Base-by-base conservation (phyloP, 768 basidiomycete genomes). In the Leucogyrophana mollusca region DNA sequence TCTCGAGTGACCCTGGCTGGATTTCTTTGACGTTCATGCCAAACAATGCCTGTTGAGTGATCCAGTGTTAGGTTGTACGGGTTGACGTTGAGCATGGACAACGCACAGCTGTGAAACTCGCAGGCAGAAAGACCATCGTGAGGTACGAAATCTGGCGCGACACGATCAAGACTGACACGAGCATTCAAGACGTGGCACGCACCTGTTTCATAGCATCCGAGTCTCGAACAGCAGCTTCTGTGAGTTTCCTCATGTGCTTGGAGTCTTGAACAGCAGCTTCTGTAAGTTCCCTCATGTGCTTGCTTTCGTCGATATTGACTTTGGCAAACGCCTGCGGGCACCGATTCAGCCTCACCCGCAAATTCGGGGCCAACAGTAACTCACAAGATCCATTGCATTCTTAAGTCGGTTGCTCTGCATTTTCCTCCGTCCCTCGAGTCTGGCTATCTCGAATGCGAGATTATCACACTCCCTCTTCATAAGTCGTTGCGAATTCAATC, bases 91-190 rank as follows among this genome's bases (percentile, higher is more conserved):
- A 21, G 16, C n/a, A 33, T 13, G 4, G 20, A 34, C 3, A 4
- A 51, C 65, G 6, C 51, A 64, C 63, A n/a, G 65, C 43, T 1
- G 65, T 11, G 25, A 77, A 79, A 9, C 71, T 66, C 8, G 76
- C 73, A 1, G 82, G 80, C 16, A 83, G 67, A 58, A 80, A 84
- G 22, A 78, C 47, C 77, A 79, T 77, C 0, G 80, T 75, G 6
- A 84, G 57, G 45, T 79, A 80, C 0, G 74, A 66, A 22, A 83
- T 71, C 57, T 80, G 73, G 47, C 7, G 21, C 24, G 13, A 2
- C 6, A 9, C 17, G n/a, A 9, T 61, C 10, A 58, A 34, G 22
- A 3, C 5, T 27, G 17, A 20, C 21, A 17, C 22, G 37, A 24
- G 7, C 20, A 37, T 8, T 16, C 30, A 27, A 35, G 35, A 1